These are phyloP conservation scores for Claviceps pazoutovae DNA, from an alignment of 2,329 filamentous ascomycete genomes.

Conservation along the genomic window DNA sequence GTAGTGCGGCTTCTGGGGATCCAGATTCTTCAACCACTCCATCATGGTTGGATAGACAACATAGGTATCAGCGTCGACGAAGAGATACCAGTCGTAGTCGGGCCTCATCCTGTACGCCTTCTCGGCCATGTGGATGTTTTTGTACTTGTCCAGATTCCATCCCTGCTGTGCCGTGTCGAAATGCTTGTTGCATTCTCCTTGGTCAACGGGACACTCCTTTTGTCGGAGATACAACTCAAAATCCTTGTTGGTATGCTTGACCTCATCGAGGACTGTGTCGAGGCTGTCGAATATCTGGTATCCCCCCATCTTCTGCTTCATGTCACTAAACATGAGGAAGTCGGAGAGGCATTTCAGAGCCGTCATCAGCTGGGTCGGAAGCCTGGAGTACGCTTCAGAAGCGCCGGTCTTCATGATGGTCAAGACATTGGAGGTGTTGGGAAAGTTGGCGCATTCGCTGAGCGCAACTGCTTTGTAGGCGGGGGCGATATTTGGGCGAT, in stretches of 20 bases:
- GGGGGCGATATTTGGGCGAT: background rate
- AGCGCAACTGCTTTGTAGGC: conserved; percentile 10
- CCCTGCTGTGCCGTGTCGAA: conserved; percentile 17
- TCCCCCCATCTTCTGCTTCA: conserved; percentile 33
- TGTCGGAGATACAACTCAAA: conserved; percentile 36
- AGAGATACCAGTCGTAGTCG: conserved; percentile 43
- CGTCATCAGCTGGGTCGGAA: conserved; percentile 42
- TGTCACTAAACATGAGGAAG: conserved; percentile 44
- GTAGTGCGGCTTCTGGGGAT: conserved; percentile 30
- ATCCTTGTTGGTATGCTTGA: conserved; percentile 31
- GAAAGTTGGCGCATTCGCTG: conserved; percentile 24
- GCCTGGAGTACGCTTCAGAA: conserved; percentile 34
- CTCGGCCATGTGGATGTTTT: conserved; percentile 45
- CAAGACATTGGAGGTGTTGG: conserved; percentile 31
- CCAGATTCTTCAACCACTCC: conserved; percentile 30
- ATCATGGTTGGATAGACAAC: conserved; percentile 38
- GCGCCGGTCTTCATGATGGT: conserved; percentile 45
- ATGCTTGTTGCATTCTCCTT: conserved; percentile 28
- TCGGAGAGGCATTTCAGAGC: conserved; percentile 34
- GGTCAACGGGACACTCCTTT: conserved; percentile 29
- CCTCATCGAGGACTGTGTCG: conserved; percentile 27
- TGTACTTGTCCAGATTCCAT: conserved; percentile 48
- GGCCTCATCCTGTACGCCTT: conserved; percentile 37
- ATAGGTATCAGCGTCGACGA: conserved; percentile 45
- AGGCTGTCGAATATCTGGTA: conserved; percentile 32